These are phyloP conservation scores for Aspergillus baeticus DNA, from an alignment of 495 filamentous ascomycete species.

Conservation along the genomic window DNA sequence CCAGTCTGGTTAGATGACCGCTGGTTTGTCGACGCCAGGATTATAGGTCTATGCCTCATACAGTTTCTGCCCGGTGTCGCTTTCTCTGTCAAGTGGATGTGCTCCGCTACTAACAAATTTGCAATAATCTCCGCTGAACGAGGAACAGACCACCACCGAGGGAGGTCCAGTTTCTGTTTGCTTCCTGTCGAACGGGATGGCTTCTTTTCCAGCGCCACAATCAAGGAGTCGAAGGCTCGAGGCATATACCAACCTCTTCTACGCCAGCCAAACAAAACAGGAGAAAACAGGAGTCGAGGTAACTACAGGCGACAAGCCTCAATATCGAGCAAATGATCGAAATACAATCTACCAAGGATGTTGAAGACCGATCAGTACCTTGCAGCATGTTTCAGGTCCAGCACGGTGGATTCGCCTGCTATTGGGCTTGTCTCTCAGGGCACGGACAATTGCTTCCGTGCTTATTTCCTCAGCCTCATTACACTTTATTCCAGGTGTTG, in stretches of 20 bases:
- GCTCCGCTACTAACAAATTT: neutral
- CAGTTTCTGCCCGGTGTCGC: neutral
- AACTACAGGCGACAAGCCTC: neutral
- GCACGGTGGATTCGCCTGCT: neutral
- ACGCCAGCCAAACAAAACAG: neutral
- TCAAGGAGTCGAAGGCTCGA: slow-evolving; percentile 9
- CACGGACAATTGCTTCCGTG: neutral
- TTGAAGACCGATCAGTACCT: slow-evolving; percentile 12
- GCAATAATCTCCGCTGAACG: slow-evolving; percentile 4
- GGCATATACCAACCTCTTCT: slow-evolving; percentile 5
- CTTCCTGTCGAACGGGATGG: neutral
- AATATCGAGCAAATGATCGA: neutral
- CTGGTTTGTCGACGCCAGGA: neutral
- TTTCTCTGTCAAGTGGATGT: neutral
- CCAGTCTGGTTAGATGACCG: neutral
- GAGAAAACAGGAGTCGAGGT: neutral
- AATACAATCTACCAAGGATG: slow-evolving; percentile 12
- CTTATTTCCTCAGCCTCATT: neutral
- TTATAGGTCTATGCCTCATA: neutral
- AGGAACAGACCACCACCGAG: neutral
- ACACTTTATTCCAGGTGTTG: neutral
- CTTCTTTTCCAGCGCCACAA: slow-evolving; percentile 1
- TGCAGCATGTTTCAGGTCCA: slow-evolving; percentile 23
- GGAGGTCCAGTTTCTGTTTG: neutral
- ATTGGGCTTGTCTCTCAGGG: neutral